Base-by-base conservation (phyloP, 78 protist species). In the Cyanophora paradoxa region DNA sequence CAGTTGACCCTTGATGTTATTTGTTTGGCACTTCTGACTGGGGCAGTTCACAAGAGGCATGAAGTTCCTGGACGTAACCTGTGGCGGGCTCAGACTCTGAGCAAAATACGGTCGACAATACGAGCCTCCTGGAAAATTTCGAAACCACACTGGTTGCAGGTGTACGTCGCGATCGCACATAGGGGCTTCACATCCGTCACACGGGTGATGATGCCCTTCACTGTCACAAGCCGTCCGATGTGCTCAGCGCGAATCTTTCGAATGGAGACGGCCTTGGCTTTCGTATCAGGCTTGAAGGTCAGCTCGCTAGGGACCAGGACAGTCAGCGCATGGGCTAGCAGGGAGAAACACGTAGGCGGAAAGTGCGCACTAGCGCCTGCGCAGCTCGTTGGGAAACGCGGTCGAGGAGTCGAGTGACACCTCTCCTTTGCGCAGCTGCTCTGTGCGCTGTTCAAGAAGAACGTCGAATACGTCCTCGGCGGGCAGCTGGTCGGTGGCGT, bases 91-190 rank as follows among this genome's bases (percentile, higher is more conserved):
- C 52, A 44, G n/a, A 44, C 10, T 44, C n/a, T 13, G 52, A 44
- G 52, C n/a, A 10, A 16, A 37, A 17, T 57, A 6, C 52, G n/a
- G n/a, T n/a, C n/a, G n/a, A 28, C 11, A 16, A 7, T 10, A 2
- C 72, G 26, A 5, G 93, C 90, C 90, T 82, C 93, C 74, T 97
- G 99, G 84, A 88, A 96, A 24, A 84, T 31, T 56, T 94, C 98
- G 11, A 22, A 64, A 34, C 81, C 89, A 82, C 99, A 96, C 40
- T 17, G 19, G 41, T 90, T 96, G 79, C 99, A 97, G 16, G 92
- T 79, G 87, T 96, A 97, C 33, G 98, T 94, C 24, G 95, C 97
- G 10, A 96, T 96, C 3, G 37, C 8, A 7, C 93, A 68, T 76
- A 71, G 59, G 33, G 99, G 98, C 74, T 87, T 82, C 48, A 50